phyloP scores from a whole-genome alignment of 139 green algal genomes.

The Chlamydomonas sphaeroides region DNA sequence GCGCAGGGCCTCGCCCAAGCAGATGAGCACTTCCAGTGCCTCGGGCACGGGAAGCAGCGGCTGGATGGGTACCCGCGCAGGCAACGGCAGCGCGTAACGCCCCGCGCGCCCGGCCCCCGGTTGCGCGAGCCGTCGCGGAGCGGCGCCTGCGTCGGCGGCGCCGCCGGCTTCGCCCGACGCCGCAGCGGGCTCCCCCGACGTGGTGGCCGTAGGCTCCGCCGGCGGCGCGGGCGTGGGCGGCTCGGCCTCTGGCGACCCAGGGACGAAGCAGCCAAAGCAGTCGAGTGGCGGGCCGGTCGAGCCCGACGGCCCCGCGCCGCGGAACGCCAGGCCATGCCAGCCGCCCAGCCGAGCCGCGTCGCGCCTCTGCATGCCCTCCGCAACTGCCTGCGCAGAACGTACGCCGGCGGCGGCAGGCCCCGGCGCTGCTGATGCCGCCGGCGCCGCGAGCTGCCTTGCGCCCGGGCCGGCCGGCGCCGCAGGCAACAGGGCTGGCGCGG shows the following conservation, averaged over 20 bases:
- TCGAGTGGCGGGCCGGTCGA: neutral
- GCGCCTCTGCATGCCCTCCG: neutral
- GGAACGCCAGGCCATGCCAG: too few relatives aligned
- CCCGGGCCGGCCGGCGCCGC: neutral
- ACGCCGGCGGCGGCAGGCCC: neutral
- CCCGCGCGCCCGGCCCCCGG: neutral
- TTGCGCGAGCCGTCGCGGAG: too few relatives aligned
- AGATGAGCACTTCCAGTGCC: conserved; percentile 18
- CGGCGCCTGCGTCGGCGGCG: too few relatives aligned
- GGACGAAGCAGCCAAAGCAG: neutral
- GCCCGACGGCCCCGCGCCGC: too few relatives aligned
- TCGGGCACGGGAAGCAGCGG: neutral
- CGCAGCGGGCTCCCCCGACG: too few relatives aligned
- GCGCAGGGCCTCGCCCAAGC: conserved; percentile 12
- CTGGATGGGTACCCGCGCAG: neutral
- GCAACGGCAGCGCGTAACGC: neutral
- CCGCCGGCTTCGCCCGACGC: too few relatives aligned
- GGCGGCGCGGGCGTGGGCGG: too few relatives aligned
- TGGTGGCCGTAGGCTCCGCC: too few relatives aligned
- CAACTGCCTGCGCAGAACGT: neutral
- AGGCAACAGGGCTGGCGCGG: too few relatives aligned
- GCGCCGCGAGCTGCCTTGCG: neutral
- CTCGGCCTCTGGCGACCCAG: too few relatives aligned
- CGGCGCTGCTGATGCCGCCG: neutral
- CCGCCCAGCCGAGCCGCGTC: too few relatives aligned